Base-by-base conservation (phyloP, 306 rosid species). In the Sesbania bispinosa region DNA sequence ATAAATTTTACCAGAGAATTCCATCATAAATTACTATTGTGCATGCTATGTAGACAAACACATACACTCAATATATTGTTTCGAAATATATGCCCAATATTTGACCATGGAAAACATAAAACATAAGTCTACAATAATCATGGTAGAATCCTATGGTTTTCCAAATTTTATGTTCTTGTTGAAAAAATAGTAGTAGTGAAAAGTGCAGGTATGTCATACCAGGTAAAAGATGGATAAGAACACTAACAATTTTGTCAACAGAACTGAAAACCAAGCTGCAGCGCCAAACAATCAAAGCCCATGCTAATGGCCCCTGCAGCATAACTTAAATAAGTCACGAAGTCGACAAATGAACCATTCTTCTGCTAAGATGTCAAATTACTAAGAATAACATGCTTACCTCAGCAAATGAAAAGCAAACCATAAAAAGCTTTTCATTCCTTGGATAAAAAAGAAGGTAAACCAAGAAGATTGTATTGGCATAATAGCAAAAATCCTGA, bases 231-330 rank as follows among this genome's bases (percentile, higher is more conserved):
- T 90, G 94, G 61, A 90, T 88, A 21, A 90, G 96, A 63, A 90
- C 96, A 47, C 96, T 90, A 51, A 90, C 93, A 52, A 82, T 67
- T 80, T 90, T 90, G 81, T 88, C 96, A 24, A 81, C 45, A 9
- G 96, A 90, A 67, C 92, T 88, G 81, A 88, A 88, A 74, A 90
- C 92, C 88, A 90, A 84, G 77, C 94, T 90, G 82, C 96, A 90
- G 38, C 94, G 92, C 94, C 94, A 88, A 72, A 90, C 82, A 42
- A 90, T 90, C 82, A 90, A 65, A 51, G 94, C 96, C 94, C 94
- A 88, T 10, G 96, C 92, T 78, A 90, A 77, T 21, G 96, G 96
- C 47, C 96, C 96, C 92, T 90, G 81, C 72, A 73, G 52, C 8
- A 24, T 5, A 23, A 69, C 36, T 57, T 43, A 24, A 26, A 76